Evolutionary conservation across 495 filamentous ascomycete species (phyloP).

Genomic region (Penicillium tannophilum): DNA sequence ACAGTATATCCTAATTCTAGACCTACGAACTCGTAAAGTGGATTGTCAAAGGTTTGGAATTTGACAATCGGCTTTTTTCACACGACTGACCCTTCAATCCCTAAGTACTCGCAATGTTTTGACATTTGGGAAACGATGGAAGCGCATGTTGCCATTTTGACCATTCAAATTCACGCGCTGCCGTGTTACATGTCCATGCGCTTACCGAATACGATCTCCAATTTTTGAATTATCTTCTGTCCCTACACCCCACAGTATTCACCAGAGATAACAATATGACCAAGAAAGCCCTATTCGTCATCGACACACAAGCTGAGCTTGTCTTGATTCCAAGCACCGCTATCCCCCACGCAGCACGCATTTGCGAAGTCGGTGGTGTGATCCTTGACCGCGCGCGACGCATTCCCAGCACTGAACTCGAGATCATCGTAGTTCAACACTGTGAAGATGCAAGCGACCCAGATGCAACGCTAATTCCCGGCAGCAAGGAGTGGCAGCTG

Average conservation of each 20-base stretch:
- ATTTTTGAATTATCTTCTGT: neutral
- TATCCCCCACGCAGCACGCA: neutral
- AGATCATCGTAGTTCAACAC: conserved; percentile 2
- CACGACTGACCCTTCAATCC: no score
- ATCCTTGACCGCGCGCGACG: neutral
- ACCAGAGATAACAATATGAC: neutral
- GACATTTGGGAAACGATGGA: no score
- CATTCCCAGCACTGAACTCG: neutral
- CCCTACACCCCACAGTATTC: neutral
- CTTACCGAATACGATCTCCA: neutral
- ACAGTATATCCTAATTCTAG: no score
- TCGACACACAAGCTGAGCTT: conserved; percentile 4
- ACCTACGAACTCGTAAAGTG: no score
- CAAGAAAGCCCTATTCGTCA: conserved; percentile 3
- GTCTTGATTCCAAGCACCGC: neutral
- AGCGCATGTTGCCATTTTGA: no score
- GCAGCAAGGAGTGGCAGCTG: neutral
- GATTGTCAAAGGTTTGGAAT: no score
- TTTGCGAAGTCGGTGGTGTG: neutral
- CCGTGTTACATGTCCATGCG: no score
- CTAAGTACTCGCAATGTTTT: no score
- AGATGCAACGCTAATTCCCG: neutral
- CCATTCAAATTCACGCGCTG: no score
- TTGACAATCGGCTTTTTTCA: no score
- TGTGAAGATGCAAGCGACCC: neutral